These are phyloP conservation scores for Jatropha podagrica DNA, from an alignment of 441 rosid genomes.

Conservation along the genomic window DNA sequence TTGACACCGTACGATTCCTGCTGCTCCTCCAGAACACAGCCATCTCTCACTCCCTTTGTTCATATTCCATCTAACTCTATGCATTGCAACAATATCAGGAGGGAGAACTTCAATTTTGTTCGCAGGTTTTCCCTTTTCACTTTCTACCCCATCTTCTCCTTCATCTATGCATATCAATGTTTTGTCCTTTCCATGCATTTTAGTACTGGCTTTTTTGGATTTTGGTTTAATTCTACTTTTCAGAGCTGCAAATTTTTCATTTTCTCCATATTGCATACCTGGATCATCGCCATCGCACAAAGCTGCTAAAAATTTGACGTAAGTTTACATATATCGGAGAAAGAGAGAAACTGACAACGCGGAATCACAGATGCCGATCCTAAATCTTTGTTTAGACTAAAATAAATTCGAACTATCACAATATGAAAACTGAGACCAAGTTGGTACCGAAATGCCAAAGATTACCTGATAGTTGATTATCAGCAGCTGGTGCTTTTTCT, in stretches of 20 bases:
- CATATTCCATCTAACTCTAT: conserved; percentile 84
- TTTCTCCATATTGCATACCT: conserved; percentile 38
- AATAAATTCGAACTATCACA: too few relatives aligned
- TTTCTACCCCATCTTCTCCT: conserved; percentile 24
- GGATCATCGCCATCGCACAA: conserved; percentile 46
- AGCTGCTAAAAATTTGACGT: conserved; percentile 38
- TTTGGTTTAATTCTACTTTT: conserved; percentile 29
- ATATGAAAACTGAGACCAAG: too few relatives aligned
- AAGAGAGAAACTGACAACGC: background rate
- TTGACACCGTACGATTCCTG: conserved; percentile 79
- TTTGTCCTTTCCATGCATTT: conserved; percentile 23
- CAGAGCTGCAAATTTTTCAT: conserved; percentile 32
- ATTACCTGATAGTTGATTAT: conserved; percentile 37
- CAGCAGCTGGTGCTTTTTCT: conserved; percentile 17
- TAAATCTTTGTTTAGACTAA: too few relatives aligned
- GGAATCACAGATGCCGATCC: too few relatives aligned
- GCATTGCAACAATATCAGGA: conserved; percentile 62
- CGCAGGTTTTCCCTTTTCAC: conserved; percentile 24
- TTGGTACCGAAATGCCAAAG: conserved; percentile 12
- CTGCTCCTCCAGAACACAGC: conserved; percentile 88
- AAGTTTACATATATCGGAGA: background rate
- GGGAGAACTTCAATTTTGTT: conserved; percentile 41
- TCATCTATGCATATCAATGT: conserved; percentile 25
- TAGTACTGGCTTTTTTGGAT: conserved; percentile 27
- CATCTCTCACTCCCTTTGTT: conserved; percentile 89